Percentiles rank a stretch among this genome's conserved stretches.
phyloP scores from a whole-genome alignment of 164 flowering plant genomes.

The Brasenia schreberi region DNA sequence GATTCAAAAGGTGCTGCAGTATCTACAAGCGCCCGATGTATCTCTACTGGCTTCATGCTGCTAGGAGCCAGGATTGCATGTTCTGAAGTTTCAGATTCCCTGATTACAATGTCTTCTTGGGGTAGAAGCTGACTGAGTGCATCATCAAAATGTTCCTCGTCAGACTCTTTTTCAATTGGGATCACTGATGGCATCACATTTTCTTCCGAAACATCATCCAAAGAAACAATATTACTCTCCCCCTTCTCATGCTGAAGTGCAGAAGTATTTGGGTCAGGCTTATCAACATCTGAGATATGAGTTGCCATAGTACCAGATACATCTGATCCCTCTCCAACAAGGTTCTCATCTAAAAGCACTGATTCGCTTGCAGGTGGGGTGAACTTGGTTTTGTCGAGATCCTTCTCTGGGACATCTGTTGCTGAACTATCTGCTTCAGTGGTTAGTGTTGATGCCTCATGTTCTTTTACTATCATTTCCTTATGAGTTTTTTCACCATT shows the following conservation, averaged over 20 bases:
- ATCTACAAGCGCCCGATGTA: slow-evolving; percentile 43
- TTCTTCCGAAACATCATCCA: neutral
- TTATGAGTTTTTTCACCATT: neutral
- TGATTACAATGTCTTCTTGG: neutral
- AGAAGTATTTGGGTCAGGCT: neutral
- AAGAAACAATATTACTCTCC: neutral
- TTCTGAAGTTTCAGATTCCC: neutral
- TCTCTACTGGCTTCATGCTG: slow-evolving; percentile 9
- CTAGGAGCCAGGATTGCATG: neutral
- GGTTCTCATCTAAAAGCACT: neutral
- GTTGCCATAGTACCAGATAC: neutral
- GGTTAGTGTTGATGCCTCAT: neutral
- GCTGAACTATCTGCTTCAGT: neutral
- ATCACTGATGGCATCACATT: no score
- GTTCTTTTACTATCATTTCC: neutral
- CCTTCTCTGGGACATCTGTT: neutral
- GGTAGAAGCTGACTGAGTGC: no score
- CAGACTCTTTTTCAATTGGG: no score
- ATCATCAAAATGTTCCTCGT: no score
- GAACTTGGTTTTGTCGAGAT: neutral
- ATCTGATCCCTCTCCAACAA: neutral
- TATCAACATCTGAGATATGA: neutral
- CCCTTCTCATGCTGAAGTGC: neutral
- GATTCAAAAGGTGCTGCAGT: slow-evolving; percentile 81
- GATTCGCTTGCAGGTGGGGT: neutral